Conservation (phyloP, 441 rosid species). For the Populus hybrid region DNA sequence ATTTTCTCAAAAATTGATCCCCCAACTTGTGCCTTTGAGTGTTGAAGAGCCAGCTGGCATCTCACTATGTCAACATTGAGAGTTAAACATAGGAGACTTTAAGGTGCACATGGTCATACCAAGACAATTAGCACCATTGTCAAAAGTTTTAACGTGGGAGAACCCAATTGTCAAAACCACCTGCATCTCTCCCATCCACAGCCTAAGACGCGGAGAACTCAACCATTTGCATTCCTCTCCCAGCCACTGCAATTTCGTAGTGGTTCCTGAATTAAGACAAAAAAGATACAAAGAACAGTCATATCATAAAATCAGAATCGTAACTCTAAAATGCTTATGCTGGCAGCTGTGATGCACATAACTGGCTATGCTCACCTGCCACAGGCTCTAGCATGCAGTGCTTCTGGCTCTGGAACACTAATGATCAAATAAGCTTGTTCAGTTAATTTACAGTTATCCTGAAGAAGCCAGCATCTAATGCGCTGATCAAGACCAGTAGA, state of each 20-base stretch:
- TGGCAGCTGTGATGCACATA: neutral
- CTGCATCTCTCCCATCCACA: neutral
- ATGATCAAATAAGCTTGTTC: constrained; percentile 57
- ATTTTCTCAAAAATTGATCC: neutral
- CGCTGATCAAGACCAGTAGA: constrained; percentile 99
- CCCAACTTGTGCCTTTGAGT: neutral
- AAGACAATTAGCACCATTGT: neutral
- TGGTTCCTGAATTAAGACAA: constrained; percentile 41
- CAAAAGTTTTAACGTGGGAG: neutral
- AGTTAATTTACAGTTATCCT: constrained; percentile 41
- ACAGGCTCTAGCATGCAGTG: constrained; percentile 69
- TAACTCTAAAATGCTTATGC: neutral
- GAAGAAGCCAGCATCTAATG: constrained; percentile 72
- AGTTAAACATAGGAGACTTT: neutral
- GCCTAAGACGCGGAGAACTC: constrained; percentile 42
- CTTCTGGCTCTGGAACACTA: constrained; percentile 94
- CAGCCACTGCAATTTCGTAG: constrained; percentile 83
- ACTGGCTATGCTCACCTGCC: constrained; percentile 48
- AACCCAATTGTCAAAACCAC: neutral
- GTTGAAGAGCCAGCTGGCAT: neutral
- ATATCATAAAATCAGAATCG: constrained; percentile 1
- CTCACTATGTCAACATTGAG: neutral
- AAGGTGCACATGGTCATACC: neutral
- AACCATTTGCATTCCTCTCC: constrained; percentile 93
- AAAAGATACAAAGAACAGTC: neutral